Percentiles rank a stretch among this genome's conserved stretches.
Conservation (phyloP, 306 rosid species). For the Purshia tridentata region DNA sequence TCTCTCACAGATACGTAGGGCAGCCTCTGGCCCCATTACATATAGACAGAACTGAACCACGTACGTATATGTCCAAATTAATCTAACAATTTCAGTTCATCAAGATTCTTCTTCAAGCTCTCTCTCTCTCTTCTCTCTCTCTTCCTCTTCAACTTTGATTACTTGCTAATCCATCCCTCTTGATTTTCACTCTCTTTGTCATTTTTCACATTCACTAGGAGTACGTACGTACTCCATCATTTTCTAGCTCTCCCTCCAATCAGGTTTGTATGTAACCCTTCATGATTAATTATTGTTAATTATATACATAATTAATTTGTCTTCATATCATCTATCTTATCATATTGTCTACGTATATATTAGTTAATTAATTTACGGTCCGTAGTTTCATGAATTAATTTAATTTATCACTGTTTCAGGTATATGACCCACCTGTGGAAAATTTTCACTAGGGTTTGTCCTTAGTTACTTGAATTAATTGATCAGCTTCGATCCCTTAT, state of each 20-base stretch:
- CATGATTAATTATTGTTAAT: conserved; percentile 4
- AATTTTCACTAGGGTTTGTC: conserved; percentile 34
- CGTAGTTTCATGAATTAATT: conserved; percentile 1
- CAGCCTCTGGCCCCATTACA: conserved; percentile 23
- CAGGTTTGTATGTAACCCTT: neutral
- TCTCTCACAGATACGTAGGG: conserved; percentile 24
- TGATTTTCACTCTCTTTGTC: too few relatives aligned
- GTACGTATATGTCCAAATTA: neutral
- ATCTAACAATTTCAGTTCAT: neutral
- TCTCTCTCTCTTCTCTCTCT: too few relatives aligned
- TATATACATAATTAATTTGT: neutral
- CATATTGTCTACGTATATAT: neutral
- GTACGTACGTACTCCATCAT: too few relatives aligned
- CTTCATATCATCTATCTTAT: neutral
- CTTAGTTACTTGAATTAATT: conserved; percentile 27
- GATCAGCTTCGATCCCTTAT: conserved; percentile 19
- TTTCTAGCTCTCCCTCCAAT: too few relatives aligned
- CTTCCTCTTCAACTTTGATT: neutral
- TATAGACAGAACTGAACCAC: neutral
- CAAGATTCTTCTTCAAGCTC: neutral
- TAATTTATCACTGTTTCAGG: conserved; percentile 32
- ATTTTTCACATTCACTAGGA: too few relatives aligned
- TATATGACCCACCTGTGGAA: conserved; percentile 35
- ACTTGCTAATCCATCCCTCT: neutral
- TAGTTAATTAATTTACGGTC: neutral